phyloP scores from a whole-genome alignment of 441 rosid genomes.

The Lepidium campestre region DNA sequence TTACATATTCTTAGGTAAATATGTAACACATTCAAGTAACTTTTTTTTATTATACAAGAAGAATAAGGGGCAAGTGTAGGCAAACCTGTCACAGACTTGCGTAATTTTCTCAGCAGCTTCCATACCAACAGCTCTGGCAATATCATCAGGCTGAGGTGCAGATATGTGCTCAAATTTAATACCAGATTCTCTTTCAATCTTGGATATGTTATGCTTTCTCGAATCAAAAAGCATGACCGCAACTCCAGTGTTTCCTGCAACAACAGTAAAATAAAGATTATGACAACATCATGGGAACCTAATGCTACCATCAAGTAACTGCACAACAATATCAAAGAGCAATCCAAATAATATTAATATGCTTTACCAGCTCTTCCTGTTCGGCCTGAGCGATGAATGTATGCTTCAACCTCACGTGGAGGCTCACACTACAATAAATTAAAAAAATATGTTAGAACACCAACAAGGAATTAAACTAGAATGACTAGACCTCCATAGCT shows the following conservation, averaged over 20 bases:
- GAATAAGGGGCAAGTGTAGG: background rate
- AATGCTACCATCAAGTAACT: background rate
- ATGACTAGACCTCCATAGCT: background rate
- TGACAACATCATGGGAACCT: background rate
- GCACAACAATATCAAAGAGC: background rate
- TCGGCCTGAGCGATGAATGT: constrained; percentile 94
- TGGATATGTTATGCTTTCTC: constrained; percentile 58
- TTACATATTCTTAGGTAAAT: background rate
- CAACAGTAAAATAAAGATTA: background rate
- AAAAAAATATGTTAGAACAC: constrained; percentile 1
- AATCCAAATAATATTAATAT: background rate
- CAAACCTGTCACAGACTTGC: constrained; percentile 79
- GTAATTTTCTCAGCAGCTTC: constrained; percentile 68
- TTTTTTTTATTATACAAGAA: background rate
- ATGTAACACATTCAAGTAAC: background rate
- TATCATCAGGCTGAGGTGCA: constrained; percentile 80
- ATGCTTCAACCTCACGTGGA: constrained; percentile 93
- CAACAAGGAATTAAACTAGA: background rate
- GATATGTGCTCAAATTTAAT: constrained; percentile 76
- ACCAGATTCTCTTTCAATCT: constrained; percentile 76
- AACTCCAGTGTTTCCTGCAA: constrained; percentile 81
- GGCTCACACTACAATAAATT: constrained; percentile 72
- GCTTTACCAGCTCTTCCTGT: constrained; percentile 90
- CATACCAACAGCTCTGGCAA: constrained; percentile 67
- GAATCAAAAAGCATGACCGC: constrained; percentile 91